Base-by-base conservation (phyloP, 805 yeast species). In the Suhomyces vadensis region DNA sequence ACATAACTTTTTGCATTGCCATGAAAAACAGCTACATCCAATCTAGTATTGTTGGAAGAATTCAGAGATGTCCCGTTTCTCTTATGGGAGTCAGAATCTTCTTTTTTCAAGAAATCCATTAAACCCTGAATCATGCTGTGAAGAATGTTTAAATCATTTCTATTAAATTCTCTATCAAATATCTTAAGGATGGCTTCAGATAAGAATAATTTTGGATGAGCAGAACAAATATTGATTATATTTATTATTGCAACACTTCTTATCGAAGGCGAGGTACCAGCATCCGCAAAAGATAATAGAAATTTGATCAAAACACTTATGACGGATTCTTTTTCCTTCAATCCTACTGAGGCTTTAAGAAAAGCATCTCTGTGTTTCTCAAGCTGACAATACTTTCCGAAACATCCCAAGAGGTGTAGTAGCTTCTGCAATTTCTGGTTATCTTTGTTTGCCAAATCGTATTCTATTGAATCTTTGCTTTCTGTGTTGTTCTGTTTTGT, bases 341-440 rank as follows among this genome's bases (percentile, higher is more conserved):
- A 53, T 0, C 75, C 76, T 10, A 79, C 37, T 2, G 57, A 57
- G 17, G 76, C 56, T 6, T 58, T 59, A 10, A 61, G 25, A 49
- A 82, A 79, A 1, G 70, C 41, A 0, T 58, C 61, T 11, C 74
- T 56, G 38, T 70, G 63, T 4, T 57, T 60, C 43, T 81, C 85
- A 43, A 87, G 74, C n/a, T 78, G 64, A 51, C 94, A 86, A 50
- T 75, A 77, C 37, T 83, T 72, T 0, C 91, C 95, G 64, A 89
- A 80, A 35, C 78, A 76, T 0, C 95, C 91, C 4, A 87, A 58
- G 17, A 89, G 63, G 53, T 77, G 78, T 1, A 89, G 56, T 5
- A 88, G 60, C 46, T 87, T 75, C 17, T 74, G 73, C 3, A 84
- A 53, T 33, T 51, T 57, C 6, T 35, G 46, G 17, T 42, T 47